Percentiles rank a stretch among this genome's conserved stretches.
phyloP scores from a whole-genome alignment of 1,139 yeast species.

The Chernovozyma aurita region DNA sequence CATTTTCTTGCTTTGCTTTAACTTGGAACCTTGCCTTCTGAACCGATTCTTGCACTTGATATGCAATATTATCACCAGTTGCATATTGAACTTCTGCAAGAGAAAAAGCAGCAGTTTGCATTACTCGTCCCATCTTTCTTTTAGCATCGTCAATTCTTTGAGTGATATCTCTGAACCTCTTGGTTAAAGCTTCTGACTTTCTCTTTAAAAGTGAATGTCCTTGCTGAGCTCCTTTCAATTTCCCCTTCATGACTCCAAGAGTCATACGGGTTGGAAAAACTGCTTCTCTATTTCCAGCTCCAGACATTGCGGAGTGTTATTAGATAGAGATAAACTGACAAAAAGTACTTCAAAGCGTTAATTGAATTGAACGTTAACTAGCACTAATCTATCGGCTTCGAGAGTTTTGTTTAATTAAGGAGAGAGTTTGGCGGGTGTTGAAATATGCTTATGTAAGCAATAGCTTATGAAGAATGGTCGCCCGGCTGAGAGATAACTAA shows the following conservation, averaged over 20 bases:
- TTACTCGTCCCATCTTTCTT: conserved; percentile 95
- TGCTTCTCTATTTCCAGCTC: conserved; percentile 64
- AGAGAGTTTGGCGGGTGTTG: background rate
- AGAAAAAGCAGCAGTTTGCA: conserved; percentile 98
- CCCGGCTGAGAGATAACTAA: background rate
- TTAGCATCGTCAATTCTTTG: conserved; percentile 92
- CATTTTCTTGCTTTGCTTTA: conserved; percentile 91
- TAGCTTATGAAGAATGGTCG: background rate
- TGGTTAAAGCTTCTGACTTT: conserved; percentile 94
- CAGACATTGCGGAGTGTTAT: conserved; percentile 35
- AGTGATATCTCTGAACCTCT: conserved; percentile 93
- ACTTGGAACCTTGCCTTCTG: conserved; percentile 87
- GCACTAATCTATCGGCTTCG: too few relatives aligned
- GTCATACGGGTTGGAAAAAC: conserved; percentile 98
- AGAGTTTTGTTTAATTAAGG: too few relatives aligned
- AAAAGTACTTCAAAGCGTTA: too few relatives aligned
- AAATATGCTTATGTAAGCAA: background rate
- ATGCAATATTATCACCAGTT: conserved; percentile 90
- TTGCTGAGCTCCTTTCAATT: conserved; percentile 94
- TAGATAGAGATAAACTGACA: too few relatives aligned
- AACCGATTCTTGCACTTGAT: conserved; percentile 93
- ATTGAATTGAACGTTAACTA: too few relatives aligned
- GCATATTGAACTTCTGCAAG: conserved; percentile 97
- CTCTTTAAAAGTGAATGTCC: conserved; percentile 92
- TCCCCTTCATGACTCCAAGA: conserved; percentile 87